Conservation (phyloP, 1,139 yeast species). For the Magnusiomyces clavatus region DNA sequence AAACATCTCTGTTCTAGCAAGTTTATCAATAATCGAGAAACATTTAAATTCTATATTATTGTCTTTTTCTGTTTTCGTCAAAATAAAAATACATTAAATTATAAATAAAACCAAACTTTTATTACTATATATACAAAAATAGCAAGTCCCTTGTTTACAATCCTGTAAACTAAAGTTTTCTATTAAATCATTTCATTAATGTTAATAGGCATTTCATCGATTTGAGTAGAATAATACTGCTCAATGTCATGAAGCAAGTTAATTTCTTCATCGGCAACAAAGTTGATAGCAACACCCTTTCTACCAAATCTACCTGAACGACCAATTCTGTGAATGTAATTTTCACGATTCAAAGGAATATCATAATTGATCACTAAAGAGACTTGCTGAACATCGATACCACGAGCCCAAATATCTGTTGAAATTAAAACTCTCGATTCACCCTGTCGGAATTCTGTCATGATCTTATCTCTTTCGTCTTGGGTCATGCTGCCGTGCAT, state of each 20-base stretch:
- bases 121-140: too few relatives aligned
- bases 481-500: slow-evolving; percentile 98
- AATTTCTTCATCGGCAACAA: slow-evolving; percentile 86
- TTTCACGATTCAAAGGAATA: slow-evolving; percentile 94
- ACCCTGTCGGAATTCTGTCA: slow-evolving; percentile 98
- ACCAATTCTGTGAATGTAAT: slow-evolving; percentile 99
- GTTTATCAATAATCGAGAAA: too few relatives aligned
- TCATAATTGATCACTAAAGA: slow-evolving; percentile 97
- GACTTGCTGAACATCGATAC: slow-evolving; percentile 99
- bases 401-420: slow-evolving; percentile 98
- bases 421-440: slow-evolving; percentile 94
- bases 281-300: slow-evolving; percentile 99
- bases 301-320: slow-evolving; percentile 99
- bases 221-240: slow-evolving; percentile 96
- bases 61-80: too few relatives aligned
- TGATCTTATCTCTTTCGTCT: slow-evolving; percentile 93
- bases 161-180: too few relatives aligned
- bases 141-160: too few relatives aligned
- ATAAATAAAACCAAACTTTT: too few relatives aligned
- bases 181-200: slow-evolving; percentile 56
- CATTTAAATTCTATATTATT: too few relatives aligned
- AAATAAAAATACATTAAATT: too few relatives aligned
- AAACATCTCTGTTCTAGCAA: too few relatives aligned
- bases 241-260: slow-evolving; percentile 95
- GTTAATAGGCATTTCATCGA: slow-evolving; percentile 96